These are phyloP conservation scores for Microdochium bolleyi DNA, from an alignment of 2,329 filamentous ascomycete genomes.

Conservation along the genomic window DNA sequence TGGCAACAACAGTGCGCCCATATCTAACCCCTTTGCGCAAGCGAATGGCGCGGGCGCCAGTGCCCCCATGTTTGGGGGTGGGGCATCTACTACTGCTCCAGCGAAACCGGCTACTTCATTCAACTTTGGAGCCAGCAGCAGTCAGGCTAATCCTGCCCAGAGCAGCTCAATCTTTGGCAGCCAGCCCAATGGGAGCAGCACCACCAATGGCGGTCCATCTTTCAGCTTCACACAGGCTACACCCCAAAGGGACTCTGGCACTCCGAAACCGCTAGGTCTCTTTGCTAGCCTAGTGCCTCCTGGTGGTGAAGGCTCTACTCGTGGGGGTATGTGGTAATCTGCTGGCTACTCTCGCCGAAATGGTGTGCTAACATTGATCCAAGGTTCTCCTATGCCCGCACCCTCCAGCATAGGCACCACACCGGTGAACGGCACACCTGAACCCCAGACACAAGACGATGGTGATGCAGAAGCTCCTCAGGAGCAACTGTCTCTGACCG, in stretches of 20 bases:
- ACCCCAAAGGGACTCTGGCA: constrained; percentile 16
- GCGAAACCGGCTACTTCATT: constrained; percentile 7
- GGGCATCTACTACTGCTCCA: constrained; percentile 8
- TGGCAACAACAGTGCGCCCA: constrained; percentile 18
- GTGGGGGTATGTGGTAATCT: constrained; percentile 30
- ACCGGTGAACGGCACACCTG: constrained; percentile 49
- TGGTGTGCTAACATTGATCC: constrained; percentile 4
- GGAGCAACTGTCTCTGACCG: constrained; percentile 63
- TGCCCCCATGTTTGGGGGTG: constrained; percentile 12
- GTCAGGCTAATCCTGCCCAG: constrained; percentile 9
- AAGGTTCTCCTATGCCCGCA: constrained; percentile 36
- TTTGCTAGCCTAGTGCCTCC: constrained; percentile 15
- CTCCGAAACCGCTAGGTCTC: constrained; percentile 15
- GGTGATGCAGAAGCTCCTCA: constrained; percentile 43
- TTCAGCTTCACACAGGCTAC: constrained; percentile 29
- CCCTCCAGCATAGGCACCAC: constrained; percentile 55
- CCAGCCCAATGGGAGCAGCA: constrained; percentile 11
- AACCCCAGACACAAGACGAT: constrained; percentile 41
- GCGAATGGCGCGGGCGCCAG: constrained; percentile 5
- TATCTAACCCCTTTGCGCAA: constrained; percentile 22
- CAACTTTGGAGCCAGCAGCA: constrained; percentile 12
- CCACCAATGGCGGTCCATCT: constrained; percentile 14
- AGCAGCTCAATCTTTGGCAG: constrained; percentile 12
- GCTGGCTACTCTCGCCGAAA: not conserved
- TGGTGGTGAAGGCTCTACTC: constrained; percentile 27